Percentiles rank a stretch among this genome's conserved stretches.
These are phyloP conservation scores for Cladosporium sp. DNA, from an alignment of 2,329 filamentous ascomycete species.

Conservation along the genomic window DNA sequence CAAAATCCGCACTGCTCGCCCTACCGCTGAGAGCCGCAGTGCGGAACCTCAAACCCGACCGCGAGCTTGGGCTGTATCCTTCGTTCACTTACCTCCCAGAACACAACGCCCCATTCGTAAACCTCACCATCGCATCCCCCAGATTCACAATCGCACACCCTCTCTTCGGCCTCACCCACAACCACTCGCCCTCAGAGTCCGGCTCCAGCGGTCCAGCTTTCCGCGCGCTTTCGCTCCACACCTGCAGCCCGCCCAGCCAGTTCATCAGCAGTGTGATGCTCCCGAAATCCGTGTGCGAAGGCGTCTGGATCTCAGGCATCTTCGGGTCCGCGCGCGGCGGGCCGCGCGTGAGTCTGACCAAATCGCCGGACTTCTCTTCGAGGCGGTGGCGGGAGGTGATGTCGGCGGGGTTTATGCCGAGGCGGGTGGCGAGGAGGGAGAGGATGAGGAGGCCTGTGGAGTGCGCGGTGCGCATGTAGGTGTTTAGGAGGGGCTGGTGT, in stretches of 20 bases:
- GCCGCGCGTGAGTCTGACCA: slow-evolving; percentile 56
- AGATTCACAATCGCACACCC: slow-evolving; percentile 53
- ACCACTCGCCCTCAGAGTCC: slow-evolving; percentile 45
- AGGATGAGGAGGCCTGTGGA: slow-evolving; percentile 51
- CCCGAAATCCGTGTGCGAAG: slow-evolving; percentile 58
- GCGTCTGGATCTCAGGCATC: slow-evolving; percentile 41
- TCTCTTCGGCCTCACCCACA: slow-evolving; percentile 56
- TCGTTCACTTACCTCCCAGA: slow-evolving; percentile 32
- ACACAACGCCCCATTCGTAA: slow-evolving; percentile 47
- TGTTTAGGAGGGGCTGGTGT: slow-evolving; percentile 39
- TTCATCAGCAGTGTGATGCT: slow-evolving; percentile 61
- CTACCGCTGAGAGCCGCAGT: background rate
- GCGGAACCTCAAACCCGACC: no score
- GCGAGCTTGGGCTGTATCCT: background rate
- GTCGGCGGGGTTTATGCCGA: slow-evolving; percentile 47
- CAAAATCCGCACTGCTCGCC: background rate
- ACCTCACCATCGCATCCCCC: slow-evolving; percentile 51
- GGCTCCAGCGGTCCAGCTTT: slow-evolving; percentile 32
- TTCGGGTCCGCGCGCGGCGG: slow-evolving; percentile 46
- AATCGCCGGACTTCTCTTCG: slow-evolving; percentile 49
- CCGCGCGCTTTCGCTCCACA: slow-evolving; percentile 43
- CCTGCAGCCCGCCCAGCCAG: slow-evolving; percentile 57
- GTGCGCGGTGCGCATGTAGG: slow-evolving; percentile 52
- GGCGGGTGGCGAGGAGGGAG: slow-evolving; percentile 47
- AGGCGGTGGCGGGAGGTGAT: slow-evolving; percentile 50